These are phyloP conservation scores for Nicotiana knightiana DNA, from an alignment of 257 asterid genomes.

Conservation along the genomic window DNA sequence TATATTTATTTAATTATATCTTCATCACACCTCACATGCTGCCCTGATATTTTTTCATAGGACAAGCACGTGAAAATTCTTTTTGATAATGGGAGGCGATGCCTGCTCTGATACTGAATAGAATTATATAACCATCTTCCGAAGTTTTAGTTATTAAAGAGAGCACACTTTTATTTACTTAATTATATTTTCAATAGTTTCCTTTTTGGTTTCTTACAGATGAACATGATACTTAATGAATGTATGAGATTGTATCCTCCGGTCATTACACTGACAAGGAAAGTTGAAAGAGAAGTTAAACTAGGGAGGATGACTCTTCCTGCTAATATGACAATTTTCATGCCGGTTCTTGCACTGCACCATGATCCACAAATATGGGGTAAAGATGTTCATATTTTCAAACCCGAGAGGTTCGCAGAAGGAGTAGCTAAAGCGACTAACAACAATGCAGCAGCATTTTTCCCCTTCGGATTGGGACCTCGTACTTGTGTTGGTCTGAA, in stretches of 20 bases:
- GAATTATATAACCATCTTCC: background rate
- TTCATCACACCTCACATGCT: too few species aligned
- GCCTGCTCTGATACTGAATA: background rate
- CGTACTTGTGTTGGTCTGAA: conserved; percentile 58
- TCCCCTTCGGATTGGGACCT: conserved; percentile 57
- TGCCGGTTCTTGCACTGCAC: conserved; percentile 38
- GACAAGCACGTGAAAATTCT: too few species aligned
- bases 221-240: conserved; percentile 62
- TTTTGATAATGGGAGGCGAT: too few species aligned
- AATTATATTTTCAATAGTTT: background rate
- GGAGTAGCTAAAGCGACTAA: conserved; percentile 60
- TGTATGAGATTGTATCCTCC: conserved; percentile 56
- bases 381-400: conserved; percentile 42
- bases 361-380: conserved; percentile 51
- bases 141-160: background rate
- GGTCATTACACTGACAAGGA: conserved; percentile 35
- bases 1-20: too few species aligned
- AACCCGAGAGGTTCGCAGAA: conserved; percentile 45
- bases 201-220: conserved; percentile 20
- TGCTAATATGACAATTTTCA: conserved; percentile 29
- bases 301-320: conserved; percentile 33
- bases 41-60: too few species aligned
- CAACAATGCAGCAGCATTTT: conserved; percentile 38
- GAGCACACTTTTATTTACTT: background rate
- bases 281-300: conserved; percentile 27